Base-by-base conservation (phyloP, 1,284 basidiomycete genomes). In the Sporisorium iseilematis-ciliati region DNA sequence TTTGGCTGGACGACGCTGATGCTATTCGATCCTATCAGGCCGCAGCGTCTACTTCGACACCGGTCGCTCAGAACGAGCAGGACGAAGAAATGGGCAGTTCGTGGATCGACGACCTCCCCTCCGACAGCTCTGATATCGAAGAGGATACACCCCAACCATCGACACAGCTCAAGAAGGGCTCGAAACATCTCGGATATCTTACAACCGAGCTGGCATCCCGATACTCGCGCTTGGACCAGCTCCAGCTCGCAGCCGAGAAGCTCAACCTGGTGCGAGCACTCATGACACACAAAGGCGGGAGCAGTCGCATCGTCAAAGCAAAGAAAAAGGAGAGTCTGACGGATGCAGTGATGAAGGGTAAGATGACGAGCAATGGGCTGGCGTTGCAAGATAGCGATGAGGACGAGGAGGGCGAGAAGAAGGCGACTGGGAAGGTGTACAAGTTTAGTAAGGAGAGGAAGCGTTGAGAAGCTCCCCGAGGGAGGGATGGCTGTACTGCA, bases 1-100 rank as follows among this genome's bases (percentile, higher is more conserved):
- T 84, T 16, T 85, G 83, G 83, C 40, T 77, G 20, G 82, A 84
- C 31, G 70, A 68, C 38, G 78, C 70, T 4, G 74, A 82, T 26
- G 72, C 75, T 0, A 48, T 70, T 4, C 63, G 73, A 11, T 41
- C 64, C 2, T 75, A 75, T 46, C n/a, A 41, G 1, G 35, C 35
- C 35, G 35, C 35, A 12, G 35, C 35, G 14, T 31, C 71, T 7
- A 26, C 65, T 11, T 48, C 71, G 2, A 7, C 56, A 11, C 26
- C 21, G 21, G 42, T 18, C 8, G 46, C 16, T 14, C 25, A 50
- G 11, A 46, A 58, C 6, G 50, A 49, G n/a, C n/a, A n/a, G 3
- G 33, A 33, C 40, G 49, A 63, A 25, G 59, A 49, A 14, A 21
- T 38, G 29, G 60, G 23, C 8, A 33, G 11, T 1, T 63, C 62